phyloP scores from a whole-genome alignment of 2,329 filamentous ascomycete species.

The Aureobasidium musti region DNA sequence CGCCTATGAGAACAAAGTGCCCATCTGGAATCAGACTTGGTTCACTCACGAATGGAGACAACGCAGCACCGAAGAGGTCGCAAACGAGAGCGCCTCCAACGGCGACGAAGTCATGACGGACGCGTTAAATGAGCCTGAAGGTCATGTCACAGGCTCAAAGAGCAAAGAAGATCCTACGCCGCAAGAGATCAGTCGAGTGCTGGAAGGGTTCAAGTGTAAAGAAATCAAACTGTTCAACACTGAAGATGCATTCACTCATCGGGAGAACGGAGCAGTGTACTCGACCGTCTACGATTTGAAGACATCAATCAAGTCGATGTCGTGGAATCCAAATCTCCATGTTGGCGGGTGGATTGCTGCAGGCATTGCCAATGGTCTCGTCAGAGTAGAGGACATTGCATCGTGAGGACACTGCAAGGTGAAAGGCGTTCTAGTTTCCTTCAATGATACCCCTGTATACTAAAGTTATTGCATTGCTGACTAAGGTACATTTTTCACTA shows the following conservation, averaged over 20 bases:
- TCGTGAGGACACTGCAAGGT: not conserved
- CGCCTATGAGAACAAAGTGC: conserved; percentile 53
- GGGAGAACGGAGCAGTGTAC: conserved; percentile 34
- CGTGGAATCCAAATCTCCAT: conserved; percentile 55
- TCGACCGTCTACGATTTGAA: conserved; percentile 51
- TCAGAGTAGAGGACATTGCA: conserved; percentile 53
- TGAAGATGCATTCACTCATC: conserved; percentile 34
- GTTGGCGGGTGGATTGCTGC: conserved; percentile 55
- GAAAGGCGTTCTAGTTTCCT: conserved; percentile 1
- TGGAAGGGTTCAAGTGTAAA: conserved; percentile 47
- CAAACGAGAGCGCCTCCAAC: not conserved
- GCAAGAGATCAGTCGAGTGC: conserved; percentile 41
- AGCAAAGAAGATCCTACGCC: not conserved
- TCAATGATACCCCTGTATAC: not conserved
- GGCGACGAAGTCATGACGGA: not conserved
- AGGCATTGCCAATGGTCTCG: conserved; percentile 51
- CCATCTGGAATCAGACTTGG: conserved; percentile 58
- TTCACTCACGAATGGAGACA: conserved; percentile 59
- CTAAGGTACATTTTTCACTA: not conserved
- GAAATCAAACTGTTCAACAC: conserved; percentile 34
- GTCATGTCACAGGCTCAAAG: not conserved
- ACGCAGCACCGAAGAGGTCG: conserved; percentile 27
- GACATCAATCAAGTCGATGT: conserved; percentile 48
- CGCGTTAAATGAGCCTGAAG: not conserved
- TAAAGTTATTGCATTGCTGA: not conserved